Evolutionary conservation across 768 basidiomycete species (phyloP).

Genomic region (Phylloporus sp.): DNA sequence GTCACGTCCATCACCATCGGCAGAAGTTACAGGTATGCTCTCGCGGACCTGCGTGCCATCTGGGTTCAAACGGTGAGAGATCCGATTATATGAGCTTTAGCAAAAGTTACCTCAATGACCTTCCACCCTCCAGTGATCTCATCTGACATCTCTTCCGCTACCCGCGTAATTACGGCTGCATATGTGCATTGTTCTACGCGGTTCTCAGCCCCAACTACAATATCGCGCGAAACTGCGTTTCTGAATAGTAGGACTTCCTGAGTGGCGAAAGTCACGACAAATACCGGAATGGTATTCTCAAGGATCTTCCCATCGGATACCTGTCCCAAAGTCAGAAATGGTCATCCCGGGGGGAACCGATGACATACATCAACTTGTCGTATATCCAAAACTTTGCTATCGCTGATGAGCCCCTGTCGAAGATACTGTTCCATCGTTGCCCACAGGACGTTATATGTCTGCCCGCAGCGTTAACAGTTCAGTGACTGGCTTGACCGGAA

Average conservation of each 20-base stretch:
- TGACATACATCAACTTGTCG: conserved; percentile 88
- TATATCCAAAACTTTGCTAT: conserved; percentile 94
- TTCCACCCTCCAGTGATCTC: conserved; percentile 98
- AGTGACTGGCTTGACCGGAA: neutral
- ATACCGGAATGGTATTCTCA: conserved; percentile 87
- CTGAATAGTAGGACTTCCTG: conserved; percentile 93
- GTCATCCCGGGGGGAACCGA: neutral
- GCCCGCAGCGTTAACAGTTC: neutral
- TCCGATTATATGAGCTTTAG: neutral
- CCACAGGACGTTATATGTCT: conserved; percentile 99
- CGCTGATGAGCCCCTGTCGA: conserved; percentile 83
- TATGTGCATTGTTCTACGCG: conserved; percentile 93
- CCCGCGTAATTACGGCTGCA: conserved; percentile 84
- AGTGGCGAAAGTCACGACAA: conserved; percentile 86
- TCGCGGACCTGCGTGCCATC: conserved; percentile 52
- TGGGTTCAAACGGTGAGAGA: conserved; percentile 13
- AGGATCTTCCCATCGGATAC: conserved; percentile 84
- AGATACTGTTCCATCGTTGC: conserved; percentile 96
- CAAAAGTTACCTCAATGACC: conserved; percentile 75
- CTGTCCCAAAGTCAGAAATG: conserved; percentile 26
- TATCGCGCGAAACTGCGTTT: conserved; percentile 83
- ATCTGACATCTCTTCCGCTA: conserved; percentile 84
- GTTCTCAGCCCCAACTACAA: conserved; percentile 83
- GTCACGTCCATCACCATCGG: neutral
- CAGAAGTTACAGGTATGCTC: conserved; percentile 41